Base-by-base conservation (phyloP, 805 yeast genomes). In the Komagataella pseudopastoris region DNA sequence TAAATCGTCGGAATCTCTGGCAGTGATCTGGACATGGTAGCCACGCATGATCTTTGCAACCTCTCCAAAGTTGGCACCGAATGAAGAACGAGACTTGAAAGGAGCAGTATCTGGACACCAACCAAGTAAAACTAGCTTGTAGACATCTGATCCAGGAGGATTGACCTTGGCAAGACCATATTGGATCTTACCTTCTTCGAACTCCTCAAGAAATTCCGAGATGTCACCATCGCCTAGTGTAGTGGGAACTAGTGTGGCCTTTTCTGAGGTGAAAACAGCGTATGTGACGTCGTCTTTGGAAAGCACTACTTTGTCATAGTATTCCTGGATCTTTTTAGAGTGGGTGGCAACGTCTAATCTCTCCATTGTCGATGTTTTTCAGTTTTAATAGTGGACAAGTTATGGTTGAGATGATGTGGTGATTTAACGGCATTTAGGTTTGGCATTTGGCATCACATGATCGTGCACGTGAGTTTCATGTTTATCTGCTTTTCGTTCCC, bases 41-140 rank as follows among this genome's bases (percentile, higher is more conserved):
- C 96, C 95, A 58, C 75, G 74, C 60, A 86, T 73, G 18, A 80
- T 71, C 53, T 75, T 80, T 23, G 89, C 78, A 18, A 86, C 85
- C 45, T 82, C 86, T 45, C 87, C 88, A 57, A 85, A 82, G 65
- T 85, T 86, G 54, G 80, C 69, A 23, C 91, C 89, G 67, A 82
- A 86, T 1, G 89, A 81, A 48, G 87, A 76, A 59, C 88, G 77
- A 23, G 83, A 73, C 62, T 82, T 85, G 62, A 72, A 74, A 56
- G 97, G 95, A 20, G 96, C 90, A 52, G 91, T 87, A 66, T 93
- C 98, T 6, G 99, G 99, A 69, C 96, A 87, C 96, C 96, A 91
- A 50, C 97, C 98, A 44, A 93, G 74, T 49, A 93, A 71, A 36
- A 91, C 77, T 56, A 87, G 73, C 71, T 93, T 93, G 61, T 79